Conservation (phyloP, 2,329 filamentous ascomycete species). For the Aspergillus ibericus region DNA sequence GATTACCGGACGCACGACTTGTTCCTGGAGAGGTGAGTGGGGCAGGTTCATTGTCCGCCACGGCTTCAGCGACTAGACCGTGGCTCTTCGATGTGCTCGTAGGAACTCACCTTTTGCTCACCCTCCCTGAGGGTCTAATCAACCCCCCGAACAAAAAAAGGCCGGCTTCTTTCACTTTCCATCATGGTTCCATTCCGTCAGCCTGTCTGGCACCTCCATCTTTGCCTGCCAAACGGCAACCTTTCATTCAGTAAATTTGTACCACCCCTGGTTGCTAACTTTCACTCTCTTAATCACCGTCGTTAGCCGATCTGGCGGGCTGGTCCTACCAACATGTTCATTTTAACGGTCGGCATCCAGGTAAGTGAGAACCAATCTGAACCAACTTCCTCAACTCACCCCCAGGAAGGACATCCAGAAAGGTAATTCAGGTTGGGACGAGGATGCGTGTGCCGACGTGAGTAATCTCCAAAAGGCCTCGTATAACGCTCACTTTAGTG, state of each 20-base stretch:
- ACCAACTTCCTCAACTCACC: background rate
- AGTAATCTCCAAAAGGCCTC: background rate
- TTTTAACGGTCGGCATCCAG: background rate
- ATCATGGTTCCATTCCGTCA: too few species aligned
- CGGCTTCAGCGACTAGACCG: background rate
- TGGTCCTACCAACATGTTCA: background rate
- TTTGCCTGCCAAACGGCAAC: background rate
- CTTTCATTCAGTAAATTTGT: background rate
- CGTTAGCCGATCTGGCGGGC: background rate
- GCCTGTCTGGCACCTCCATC: background rate
- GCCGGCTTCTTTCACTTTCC: background rate
- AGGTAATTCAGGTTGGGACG: background rate
- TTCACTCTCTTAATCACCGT: background rate
- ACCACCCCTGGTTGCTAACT: background rate
- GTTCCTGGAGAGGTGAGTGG: background rate
- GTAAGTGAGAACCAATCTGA: background rate
- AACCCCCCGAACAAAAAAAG: background rate
- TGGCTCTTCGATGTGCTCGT: background rate
- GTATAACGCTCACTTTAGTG: background rate
- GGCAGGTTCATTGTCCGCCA: background rate
- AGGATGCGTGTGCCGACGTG: background rate
- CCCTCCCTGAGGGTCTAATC: background rate
- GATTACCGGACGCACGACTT: background rate
- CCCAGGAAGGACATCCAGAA: background rate
- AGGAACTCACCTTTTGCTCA: background rate